Evolutionary conservation across 2,329 filamentous ascomycete genomes (phyloP).

Genomic region (Epichloe sibirici): DNA sequence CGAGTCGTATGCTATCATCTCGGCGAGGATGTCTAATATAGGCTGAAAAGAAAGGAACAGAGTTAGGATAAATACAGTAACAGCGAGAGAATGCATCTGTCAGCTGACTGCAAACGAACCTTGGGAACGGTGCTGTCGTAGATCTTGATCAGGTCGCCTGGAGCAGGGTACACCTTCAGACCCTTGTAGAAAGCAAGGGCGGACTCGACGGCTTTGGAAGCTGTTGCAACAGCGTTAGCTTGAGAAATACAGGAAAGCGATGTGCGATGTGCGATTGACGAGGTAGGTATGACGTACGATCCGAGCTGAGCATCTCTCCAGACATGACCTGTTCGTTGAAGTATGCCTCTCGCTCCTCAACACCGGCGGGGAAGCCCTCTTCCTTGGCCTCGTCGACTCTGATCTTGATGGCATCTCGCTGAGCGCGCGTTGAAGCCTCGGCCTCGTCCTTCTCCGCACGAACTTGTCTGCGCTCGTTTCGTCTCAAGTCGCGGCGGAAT

Average conservation of each 20-base stretch:
- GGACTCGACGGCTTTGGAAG: constrained; percentile 62
- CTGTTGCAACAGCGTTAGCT: constrained; percentile 25
- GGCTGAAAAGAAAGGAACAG: constrained; percentile 37
- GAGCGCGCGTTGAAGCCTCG: constrained; percentile 49
- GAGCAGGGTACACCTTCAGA: constrained; percentile 94
- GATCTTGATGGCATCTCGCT: constrained; percentile 61
- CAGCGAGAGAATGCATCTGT: background rate
- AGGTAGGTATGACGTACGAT: constrained; percentile 44
- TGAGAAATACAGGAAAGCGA: background rate
- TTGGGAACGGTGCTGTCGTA: constrained; percentile 98
- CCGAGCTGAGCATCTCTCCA: constrained; percentile 71
- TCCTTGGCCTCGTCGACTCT: constrained; percentile 73
- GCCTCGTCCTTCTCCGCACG: constrained; percentile 62
- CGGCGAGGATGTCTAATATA: constrained; percentile 87
- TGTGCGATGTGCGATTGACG: background rate
- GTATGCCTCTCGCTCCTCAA: constrained; percentile 89
- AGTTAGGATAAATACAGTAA: background rate
- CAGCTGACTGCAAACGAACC: constrained; percentile 33
- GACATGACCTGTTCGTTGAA: constrained; percentile 92
- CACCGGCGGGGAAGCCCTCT: constrained; percentile 80
- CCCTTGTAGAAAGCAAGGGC: constrained; percentile 96
- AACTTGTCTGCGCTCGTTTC: constrained; percentile 61
- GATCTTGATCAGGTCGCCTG: constrained; percentile 83
- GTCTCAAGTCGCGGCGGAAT: constrained; percentile 57
- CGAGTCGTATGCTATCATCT: constrained; percentile 93